These are phyloP conservation scores for Phytophthora pinifolia DNA, from an alignment of 352 stramenopile species.

Conservation along the genomic window DNA sequence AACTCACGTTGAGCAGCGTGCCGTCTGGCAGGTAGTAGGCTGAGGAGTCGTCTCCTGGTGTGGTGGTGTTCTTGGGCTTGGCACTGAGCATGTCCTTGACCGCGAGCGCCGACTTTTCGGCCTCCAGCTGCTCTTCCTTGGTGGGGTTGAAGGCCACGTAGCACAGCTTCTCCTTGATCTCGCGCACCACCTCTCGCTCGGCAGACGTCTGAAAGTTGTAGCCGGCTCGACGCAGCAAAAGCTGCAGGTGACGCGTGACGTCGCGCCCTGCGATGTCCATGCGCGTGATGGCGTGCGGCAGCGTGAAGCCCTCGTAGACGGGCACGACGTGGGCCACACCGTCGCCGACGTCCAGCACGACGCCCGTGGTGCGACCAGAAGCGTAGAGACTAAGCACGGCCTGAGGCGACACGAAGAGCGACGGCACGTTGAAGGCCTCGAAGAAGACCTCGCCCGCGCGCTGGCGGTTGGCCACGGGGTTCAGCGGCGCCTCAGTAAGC, in stretches of 20 bases:
- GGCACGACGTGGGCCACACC: slow-evolving; percentile 87
- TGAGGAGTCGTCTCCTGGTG: slow-evolving; percentile 51
- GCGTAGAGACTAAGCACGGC: slow-evolving; percentile 89
- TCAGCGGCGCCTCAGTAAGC: slow-evolving; percentile 80
- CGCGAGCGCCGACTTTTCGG: slow-evolving; percentile 54
- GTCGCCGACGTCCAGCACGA: slow-evolving; percentile 89
- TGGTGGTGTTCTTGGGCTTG: slow-evolving; percentile 41
- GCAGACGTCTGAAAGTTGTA: slow-evolving; percentile 91
- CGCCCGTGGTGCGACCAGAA: slow-evolving; percentile 82
- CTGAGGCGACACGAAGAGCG: slow-evolving; percentile 86
- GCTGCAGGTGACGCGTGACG: slow-evolving; percentile 78
- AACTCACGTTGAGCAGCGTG: slow-evolving; percentile 77
- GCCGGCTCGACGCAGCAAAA: slow-evolving; percentile 69
- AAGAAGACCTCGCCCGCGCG: slow-evolving; percentile 86
- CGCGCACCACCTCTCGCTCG: slow-evolving; percentile 84
- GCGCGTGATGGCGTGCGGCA: slow-evolving; percentile 79
- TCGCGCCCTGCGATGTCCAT: slow-evolving; percentile 86
- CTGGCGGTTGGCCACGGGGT: slow-evolving; percentile 75
- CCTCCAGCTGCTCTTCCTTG: slow-evolving; percentile 82
- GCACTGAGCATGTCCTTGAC: slow-evolving; percentile 53
- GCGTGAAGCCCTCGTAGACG: slow-evolving; percentile 82
- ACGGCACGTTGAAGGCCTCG: slow-evolving; percentile 85
- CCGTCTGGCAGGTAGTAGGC: slow-evolving; percentile 83
- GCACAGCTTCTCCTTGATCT: slow-evolving; percentile 90
- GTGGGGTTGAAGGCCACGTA: slow-evolving; percentile 85